A percentile compares a stretch with the other conserved stretches of the same genome.
These are phyloP conservation scores for Pinus tabuliformis DNA, from an alignment of 75 land plant genomes.

Conservation along the genomic window DNA sequence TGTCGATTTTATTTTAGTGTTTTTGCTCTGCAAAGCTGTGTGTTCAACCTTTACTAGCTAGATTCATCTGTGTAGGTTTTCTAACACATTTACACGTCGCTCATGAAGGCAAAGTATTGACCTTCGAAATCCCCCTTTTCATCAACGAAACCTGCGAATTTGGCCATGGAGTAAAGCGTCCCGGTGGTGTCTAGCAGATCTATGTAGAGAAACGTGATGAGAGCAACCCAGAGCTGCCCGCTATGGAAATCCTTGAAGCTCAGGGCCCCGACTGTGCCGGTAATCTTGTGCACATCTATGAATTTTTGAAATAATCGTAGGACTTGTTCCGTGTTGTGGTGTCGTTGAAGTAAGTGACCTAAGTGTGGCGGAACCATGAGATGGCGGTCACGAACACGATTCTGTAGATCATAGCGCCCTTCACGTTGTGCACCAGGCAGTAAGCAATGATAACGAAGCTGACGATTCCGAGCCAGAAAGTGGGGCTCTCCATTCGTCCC, in stretches of 20 bases:
- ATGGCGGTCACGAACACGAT: constrained; percentile 20
- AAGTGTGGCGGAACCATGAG: constrained; percentile 24
- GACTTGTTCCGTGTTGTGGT: constrained; percentile 7
- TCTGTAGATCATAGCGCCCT: constrained; percentile 33
- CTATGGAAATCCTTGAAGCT: constrained; percentile 10
- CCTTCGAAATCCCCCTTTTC: constrained; percentile 25
- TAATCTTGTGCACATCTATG: constrained; percentile 20
- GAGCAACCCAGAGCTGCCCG: constrained; percentile 23
- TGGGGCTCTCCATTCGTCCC: constrained; percentile 26
- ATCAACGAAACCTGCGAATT: constrained; percentile 21
- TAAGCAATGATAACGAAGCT: constrained; percentile 32
- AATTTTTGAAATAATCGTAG: constrained; percentile 21
- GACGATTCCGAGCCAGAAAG: constrained; percentile 29
- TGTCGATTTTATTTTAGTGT: no score
- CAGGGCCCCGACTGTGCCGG: constrained; percentile 31
- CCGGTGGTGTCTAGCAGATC: constrained; percentile 35
- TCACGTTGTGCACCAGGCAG: constrained; percentile 9
- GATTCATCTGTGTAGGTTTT: no score
- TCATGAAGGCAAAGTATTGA: constrained; percentile 35
- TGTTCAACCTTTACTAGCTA: no score
- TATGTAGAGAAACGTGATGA: constrained; percentile 30
- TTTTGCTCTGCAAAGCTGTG: no score
- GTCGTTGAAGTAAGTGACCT: constrained; percentile 22
- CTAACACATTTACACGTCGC: no score
- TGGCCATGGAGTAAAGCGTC: constrained; percentile 34